A percentile compares a stretch with the other conserved stretches of the same genome.
Evolutionary conservation across 1,284 basidiomycete species (phyloP).

Genomic region (Microbotryum lychnidis-dioicae): DNA sequence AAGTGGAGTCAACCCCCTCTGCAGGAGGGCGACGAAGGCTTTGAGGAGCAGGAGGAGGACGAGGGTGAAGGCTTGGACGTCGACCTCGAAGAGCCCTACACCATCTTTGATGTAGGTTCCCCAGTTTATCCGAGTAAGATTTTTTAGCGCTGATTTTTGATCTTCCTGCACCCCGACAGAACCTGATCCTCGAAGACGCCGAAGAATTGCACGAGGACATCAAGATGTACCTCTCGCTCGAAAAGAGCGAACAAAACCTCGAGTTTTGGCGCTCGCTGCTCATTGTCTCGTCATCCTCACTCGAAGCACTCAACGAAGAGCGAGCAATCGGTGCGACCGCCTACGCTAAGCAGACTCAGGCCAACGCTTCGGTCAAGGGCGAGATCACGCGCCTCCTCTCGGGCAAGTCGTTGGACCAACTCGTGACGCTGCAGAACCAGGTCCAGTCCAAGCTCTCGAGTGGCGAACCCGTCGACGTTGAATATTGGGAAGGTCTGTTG

Average conservation of each 20-base stretch:
- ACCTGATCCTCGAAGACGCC: conserved; percentile 74
- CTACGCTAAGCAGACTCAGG: conserved; percentile 34
- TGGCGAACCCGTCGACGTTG: conserved; percentile 89
- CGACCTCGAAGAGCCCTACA: conserved; percentile 95
- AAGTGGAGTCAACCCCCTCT: conserved; percentile 51
- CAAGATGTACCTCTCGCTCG: conserved; percentile 78
- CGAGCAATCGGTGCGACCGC: conserved; percentile 48
- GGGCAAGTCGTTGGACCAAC: conserved; percentile 74
- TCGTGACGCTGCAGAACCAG: conserved; percentile 71
- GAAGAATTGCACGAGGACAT: conserved; percentile 93
- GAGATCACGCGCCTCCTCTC: conserved; percentile 65
- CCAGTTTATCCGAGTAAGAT: background rate
- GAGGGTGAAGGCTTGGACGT: conserved; percentile 62
- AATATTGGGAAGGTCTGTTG: conserved; percentile 93
- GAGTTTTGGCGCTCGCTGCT: conserved; percentile 99
- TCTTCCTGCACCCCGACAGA: conserved; percentile 47
- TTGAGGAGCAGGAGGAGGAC: conserved; percentile 25
- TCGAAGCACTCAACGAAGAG: conserved; percentile 63
- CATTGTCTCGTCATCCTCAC: conserved; percentile 84
- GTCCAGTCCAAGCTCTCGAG: conserved; percentile 81
- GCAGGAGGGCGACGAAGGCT: conserved; percentile 32
- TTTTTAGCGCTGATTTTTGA: background rate
- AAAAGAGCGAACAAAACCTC: conserved; percentile 73
- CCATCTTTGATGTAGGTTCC: conserved; percentile 75
- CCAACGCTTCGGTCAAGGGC: conserved; percentile 66